Evolutionary conservation across 257 asterid genomes (phyloP), one percentile per base, ranked within the genome.

Genomic region (Craterostigma plantagineum): DNA sequence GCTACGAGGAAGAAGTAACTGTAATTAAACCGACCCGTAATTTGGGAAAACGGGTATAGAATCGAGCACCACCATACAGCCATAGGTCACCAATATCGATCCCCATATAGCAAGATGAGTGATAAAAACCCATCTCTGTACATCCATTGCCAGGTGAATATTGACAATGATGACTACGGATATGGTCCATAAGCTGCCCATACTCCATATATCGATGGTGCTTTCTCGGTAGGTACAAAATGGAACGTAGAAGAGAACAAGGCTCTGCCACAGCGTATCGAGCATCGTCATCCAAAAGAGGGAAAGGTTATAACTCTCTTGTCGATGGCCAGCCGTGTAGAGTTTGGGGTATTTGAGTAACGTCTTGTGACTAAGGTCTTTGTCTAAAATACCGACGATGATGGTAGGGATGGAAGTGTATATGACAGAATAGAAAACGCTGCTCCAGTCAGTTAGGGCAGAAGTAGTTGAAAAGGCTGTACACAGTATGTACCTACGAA

Each of bases 221-320:
- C 95, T 76, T 52, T 79, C 84, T 56, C 53, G 58, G 62, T 76
- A 83, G 49, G 61, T 67, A 61, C 64, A 76, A 40, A 77, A 47
- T 37, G 98, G 98, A 16, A 90, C 63, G 55, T 68, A 90, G 63
- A 90, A 90, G 57, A 90, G 86, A 52, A 79, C 93, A 55, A 83
- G 94, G 57, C 98, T 90, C 75, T 90, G 98, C 98, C 98, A 90
- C 30, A 90, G 66, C 0, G 83, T 90, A 72, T 90, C 98, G 7
- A 66, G 41, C 98, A 90, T 90, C 39, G 93, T 90, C 58, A 83
- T 53, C 98, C 98, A 90, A 62, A 83, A 90, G 46, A 90, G 91
- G 45, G 70, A 54, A 84, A 79, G 58, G 59, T 67, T 90, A 76
- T 90, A 90, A 63, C 94, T 72, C 79, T 83, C 98, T 35, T 83